Conservation (phyloP, 768 basidiomycete species). For the Naganishia randhawae region DNA sequence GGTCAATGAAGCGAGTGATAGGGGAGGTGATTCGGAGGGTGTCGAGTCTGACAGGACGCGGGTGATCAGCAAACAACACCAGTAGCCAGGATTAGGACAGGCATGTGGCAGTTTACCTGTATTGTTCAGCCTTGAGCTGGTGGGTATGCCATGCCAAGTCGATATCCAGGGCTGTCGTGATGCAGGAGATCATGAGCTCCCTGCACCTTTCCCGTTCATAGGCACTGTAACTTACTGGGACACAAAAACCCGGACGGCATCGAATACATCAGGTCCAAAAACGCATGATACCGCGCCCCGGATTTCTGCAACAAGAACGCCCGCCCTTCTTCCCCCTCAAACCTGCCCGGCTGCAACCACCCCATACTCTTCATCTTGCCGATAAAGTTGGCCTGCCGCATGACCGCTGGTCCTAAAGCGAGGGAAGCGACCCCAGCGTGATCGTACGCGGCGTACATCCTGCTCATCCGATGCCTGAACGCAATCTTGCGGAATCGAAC, state of each 20-base stretch:
- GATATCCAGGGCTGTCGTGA: slow-evolving; percentile 58
- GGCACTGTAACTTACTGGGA: slow-evolving; percentile 23
- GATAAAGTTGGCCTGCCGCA: slow-evolving; percentile 37
- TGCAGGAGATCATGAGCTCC: slow-evolving; percentile 45
- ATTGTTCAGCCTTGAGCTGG: slow-evolving; percentile 58
- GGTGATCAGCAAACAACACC: background rate
- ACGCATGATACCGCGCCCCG: background rate
- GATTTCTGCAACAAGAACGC: slow-evolving; percentile 22
- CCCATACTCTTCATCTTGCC: slow-evolving; percentile 36
- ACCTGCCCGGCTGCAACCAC: slow-evolving; percentile 32
- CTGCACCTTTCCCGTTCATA: background rate
- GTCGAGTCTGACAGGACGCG: background rate
- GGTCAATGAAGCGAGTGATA: slow-evolving; percentile 30
- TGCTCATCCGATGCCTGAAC: background rate
- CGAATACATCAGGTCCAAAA: slow-evolving; percentile 27
- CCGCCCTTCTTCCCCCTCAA: slow-evolving; percentile 28
- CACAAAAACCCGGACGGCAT: slow-evolving; percentile 33
- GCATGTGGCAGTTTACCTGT: slow-evolving; percentile 40
- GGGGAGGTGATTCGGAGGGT: background rate
- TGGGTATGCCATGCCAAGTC: slow-evolving; percentile 77
- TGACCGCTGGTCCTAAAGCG: slow-evolving; percentile 32
- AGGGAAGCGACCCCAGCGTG: slow-evolving; percentile 7
- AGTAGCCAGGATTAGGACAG: background rate
- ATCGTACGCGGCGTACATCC: slow-evolving; percentile 23
- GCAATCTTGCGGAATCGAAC: background rate